phyloP scores from a whole-genome alignment of 495 filamentous ascomycete species.

The Trichoderma reesei region DNA sequence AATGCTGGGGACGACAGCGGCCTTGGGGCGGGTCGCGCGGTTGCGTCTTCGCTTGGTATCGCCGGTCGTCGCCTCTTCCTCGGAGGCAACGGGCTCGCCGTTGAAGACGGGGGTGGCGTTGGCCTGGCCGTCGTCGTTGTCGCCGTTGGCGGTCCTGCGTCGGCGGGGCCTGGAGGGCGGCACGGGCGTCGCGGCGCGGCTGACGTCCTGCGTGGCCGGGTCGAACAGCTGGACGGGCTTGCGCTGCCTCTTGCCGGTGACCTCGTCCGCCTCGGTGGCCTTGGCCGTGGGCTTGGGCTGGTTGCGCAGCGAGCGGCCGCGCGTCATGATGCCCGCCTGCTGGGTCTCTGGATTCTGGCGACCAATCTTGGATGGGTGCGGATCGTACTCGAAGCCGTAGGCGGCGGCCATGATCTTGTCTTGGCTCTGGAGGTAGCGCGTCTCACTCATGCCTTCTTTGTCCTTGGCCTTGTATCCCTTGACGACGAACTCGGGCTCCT shows the following conservation, averaged over 20 bases:
- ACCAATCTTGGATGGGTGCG: conserved; percentile 27
- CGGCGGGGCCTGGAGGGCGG: conserved; percentile 23
- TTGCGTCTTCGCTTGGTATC: neutral
- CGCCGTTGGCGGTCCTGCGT: conserved; percentile 15
- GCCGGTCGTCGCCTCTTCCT: neutral
- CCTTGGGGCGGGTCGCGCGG: neutral
- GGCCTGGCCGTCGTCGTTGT: conserved; percentile 1
- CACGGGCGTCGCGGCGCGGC: conserved; percentile 30
- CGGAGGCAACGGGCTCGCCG: neutral
- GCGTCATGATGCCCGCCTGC: conserved; percentile 34
- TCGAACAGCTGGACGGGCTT: conserved; percentile 33
- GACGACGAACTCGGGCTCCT: conserved; percentile 26
- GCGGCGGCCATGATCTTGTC: conserved; percentile 35
- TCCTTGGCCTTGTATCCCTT: conserved; percentile 30
- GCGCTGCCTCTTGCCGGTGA: conserved; percentile 33
- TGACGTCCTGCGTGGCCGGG: conserved; percentile 27
- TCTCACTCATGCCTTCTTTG: conserved; percentile 22
- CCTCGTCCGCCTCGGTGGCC: conserved; percentile 33
- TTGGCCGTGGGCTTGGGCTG: conserved; percentile 37
- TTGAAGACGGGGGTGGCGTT: neutral
- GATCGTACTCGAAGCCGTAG: conserved; percentile 39
- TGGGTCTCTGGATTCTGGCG: conserved; percentile 37
- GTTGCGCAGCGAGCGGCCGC: conserved; percentile 27
- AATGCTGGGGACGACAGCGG: neutral
- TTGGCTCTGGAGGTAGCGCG: conserved; percentile 28